Percentiles rank a stretch among this genome's conserved stretches.
These are phyloP conservation scores for Echinosophora koreensis DNA, from an alignment of 306 rosid species.

Conservation along the genomic window DNA sequence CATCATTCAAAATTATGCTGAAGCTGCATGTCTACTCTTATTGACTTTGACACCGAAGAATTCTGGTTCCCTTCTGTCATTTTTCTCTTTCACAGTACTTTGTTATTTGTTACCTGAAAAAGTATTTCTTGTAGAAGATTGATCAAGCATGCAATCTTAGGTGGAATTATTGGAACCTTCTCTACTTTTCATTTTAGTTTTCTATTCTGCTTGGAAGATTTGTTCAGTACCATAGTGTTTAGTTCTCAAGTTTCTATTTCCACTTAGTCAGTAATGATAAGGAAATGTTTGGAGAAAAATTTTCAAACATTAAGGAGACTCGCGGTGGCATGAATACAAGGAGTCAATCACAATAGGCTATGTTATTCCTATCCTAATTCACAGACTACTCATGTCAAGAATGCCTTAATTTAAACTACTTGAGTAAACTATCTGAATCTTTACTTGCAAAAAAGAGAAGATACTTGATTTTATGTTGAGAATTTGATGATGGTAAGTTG, in stretches of 20 bases:
- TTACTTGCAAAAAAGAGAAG: slow-evolving; percentile 39
- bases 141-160: slow-evolving; percentile 20
- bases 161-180: slow-evolving; percentile 27
- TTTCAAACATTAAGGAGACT: slow-evolving; percentile 44
- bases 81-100: background rate
- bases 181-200: slow-evolving; percentile 11
- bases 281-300: slow-evolving; percentile 31
- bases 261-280: slow-evolving; percentile 24
- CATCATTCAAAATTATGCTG: slow-evolving; percentile 27
- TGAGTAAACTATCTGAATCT: slow-evolving; percentile 43
- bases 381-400: slow-evolving; percentile 42
- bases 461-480: slow-evolving; percentile 36
- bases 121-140: slow-evolving; percentile 1
- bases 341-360: slow-evolving; percentile 45
- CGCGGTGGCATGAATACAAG: slow-evolving; percentile 39
- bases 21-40: slow-evolving; percentile 34
- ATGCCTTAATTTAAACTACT: slow-evolving; percentile 36
- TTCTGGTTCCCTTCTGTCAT: slow-evolving; percentile 21
- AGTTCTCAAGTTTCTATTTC: slow-evolving; percentile 38
- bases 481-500: slow-evolving; percentile 36
- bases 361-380: slow-evolving; percentile 45
- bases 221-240: slow-evolving; percentile 1
- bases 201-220: slow-evolving; percentile 6
- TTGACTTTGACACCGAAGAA: background rate
- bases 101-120: slow-evolving; percentile 14